These are phyloP conservation scores for Ceratorhiza oryzae-sativae DNA, from an alignment of 1,284 basidiomycete genomes.

Conservation along the genomic window DNA sequence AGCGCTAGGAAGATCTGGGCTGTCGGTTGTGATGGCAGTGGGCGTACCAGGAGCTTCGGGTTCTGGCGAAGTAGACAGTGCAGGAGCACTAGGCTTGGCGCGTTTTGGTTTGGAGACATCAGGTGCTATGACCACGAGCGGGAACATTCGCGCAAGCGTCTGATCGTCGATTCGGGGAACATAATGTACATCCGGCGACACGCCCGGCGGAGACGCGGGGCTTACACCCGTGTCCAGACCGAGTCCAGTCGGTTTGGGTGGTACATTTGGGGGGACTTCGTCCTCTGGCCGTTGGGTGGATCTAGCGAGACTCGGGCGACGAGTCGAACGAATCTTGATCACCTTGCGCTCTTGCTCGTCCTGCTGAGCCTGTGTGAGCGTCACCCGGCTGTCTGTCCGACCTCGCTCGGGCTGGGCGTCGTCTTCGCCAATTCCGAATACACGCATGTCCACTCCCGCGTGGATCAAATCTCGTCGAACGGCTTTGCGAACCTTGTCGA, in stretches of 20 bases:
- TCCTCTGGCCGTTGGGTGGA: constrained; percentile 25
- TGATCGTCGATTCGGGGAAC: constrained; percentile 37
- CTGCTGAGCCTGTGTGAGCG: background rate
- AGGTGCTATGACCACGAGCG: constrained; percentile 79
- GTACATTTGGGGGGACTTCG: constrained; percentile 52
- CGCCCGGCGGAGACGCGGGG: constrained; percentile 22
- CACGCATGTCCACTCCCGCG: constrained; percentile 72
- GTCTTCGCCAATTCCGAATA: constrained; percentile 53
- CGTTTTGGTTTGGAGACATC: constrained; percentile 52
- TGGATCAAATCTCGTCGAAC: constrained; percentile 67
- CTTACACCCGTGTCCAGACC: constrained; percentile 53
- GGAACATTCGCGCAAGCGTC: constrained; percentile 53
- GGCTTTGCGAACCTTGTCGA: constrained; percentile 69
- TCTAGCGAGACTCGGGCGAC: constrained; percentile 70
- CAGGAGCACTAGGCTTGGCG: background rate
- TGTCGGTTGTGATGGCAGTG: constrained; percentile 27
- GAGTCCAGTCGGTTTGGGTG: background rate
- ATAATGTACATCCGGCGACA: constrained; percentile 21
- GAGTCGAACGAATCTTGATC: constrained; percentile 69
- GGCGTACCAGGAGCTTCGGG: constrained; percentile 22
- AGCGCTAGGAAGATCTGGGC: constrained; percentile 31
- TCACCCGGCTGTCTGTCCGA: constrained; percentile 19
- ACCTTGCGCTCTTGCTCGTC: constrained; percentile 56
- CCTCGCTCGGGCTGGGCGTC: constrained; percentile 52
- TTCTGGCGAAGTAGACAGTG: background rate